phyloP scores from a whole-genome alignment of 2,329 filamentous ascomycete genomes.

The Magnaporthiopsis rhizophila region DNA sequence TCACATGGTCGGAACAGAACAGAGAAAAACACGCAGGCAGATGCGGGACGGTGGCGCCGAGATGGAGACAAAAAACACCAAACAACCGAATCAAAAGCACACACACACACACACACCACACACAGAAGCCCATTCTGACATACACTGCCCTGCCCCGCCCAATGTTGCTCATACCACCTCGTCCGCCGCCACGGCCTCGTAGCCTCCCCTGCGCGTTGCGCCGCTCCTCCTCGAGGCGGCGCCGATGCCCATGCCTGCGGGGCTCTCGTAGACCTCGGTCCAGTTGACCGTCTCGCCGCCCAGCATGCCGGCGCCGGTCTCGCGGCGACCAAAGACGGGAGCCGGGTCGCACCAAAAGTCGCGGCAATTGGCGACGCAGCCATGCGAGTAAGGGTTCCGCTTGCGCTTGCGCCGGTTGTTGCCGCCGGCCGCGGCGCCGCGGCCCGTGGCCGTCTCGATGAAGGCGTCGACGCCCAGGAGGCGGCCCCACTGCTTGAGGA shows the following conservation, averaged over 20 bases:
- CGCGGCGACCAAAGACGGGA: conserved; percentile 67
- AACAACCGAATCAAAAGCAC: neutral
- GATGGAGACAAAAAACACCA: no score
- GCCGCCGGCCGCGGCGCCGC: conserved; percentile 56
- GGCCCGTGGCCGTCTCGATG: conserved; percentile 81
- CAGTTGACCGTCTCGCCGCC: conserved; percentile 80
- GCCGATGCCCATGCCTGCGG: conserved; percentile 53
- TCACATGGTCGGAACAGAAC: neutral
- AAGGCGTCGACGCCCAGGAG: conserved; percentile 90
- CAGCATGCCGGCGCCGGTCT: conserved; percentile 67
- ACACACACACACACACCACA: no score
- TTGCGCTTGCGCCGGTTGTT: conserved; percentile 46
- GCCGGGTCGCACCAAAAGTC: conserved; percentile 95
- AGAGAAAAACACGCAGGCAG: neutral
- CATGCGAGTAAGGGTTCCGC: conserved; percentile 78
- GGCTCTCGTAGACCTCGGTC: conserved; percentile 80
- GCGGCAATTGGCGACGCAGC: conserved; percentile 79
- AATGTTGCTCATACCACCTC: conserved; percentile 31
- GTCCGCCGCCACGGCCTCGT: conserved; percentile 54
- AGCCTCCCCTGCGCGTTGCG: conserved; percentile 45
- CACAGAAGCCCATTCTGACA: neutral
- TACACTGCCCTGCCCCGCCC: no score
- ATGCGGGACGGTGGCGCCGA: neutral
- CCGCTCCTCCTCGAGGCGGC: conserved; percentile 20
- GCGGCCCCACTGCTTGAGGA: conserved; percentile 71